phyloP scores from a whole-genome alignment of 2,329 filamentous ascomycete species.

The Lachnellula occidentalis region DNA sequence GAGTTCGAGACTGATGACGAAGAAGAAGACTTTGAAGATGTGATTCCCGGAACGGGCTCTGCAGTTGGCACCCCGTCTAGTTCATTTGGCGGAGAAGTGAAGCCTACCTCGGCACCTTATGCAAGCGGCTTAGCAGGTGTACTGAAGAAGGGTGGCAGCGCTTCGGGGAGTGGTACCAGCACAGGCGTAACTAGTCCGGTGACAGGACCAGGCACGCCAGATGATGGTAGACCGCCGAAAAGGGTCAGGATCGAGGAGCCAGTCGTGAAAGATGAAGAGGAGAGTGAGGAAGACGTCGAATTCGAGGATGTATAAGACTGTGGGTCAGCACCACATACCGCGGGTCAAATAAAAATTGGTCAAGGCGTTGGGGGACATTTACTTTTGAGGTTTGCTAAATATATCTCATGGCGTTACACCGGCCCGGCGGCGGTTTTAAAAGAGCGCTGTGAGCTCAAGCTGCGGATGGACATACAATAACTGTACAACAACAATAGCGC shows the following conservation, averaged over 20 bases:
- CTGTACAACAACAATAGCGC: background rate
- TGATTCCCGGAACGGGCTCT: conserved; percentile 23
- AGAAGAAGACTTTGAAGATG: conserved; percentile 46
- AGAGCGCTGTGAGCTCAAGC: background rate
- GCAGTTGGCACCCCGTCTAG: conserved; percentile 27
- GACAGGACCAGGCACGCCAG: conserved; percentile 31
- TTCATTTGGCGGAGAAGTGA: conserved; percentile 19
- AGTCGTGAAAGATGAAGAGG: conserved; percentile 36
- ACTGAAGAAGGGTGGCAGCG: conserved; percentile 27
- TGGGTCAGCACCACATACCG: background rate
- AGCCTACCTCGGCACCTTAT: conserved; percentile 13
- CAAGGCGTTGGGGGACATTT: background rate
- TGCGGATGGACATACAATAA: background rate
- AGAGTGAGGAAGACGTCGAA: conserved; percentile 50
- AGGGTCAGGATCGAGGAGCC: conserved; percentile 54
- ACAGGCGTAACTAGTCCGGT: conserved; percentile 30
- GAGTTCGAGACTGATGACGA: conserved; percentile 44
- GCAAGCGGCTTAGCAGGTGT: conserved; percentile 21
- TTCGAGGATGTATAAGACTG: conserved; percentile 49
- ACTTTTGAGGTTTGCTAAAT: background rate
- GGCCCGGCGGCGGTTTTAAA: background rate
- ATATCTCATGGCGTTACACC: no score
- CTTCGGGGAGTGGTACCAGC: conserved; percentile 28
- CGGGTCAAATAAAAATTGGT: background rate
- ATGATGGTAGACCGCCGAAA: conserved; percentile 49